Evolutionary conservation across 2,329 filamentous ascomycete species (phyloP).

Genomic region (Lachnellula subtilissima): DNA sequence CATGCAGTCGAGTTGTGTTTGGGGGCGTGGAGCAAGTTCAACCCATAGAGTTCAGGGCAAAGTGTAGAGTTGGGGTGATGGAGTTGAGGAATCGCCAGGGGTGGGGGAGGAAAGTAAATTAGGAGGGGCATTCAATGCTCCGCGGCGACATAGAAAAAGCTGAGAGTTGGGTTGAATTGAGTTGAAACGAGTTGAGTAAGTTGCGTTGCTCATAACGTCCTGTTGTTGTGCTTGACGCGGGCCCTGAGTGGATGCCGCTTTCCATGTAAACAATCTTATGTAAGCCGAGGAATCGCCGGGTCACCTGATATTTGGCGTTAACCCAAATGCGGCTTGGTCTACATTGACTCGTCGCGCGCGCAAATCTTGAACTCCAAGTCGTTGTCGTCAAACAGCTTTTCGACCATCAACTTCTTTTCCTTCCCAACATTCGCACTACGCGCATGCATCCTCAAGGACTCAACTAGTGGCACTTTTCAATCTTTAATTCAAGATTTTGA

Average conservation of each 20-base stretch:
- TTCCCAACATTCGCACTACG: constrained; percentile 1
- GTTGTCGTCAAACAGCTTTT: background rate
- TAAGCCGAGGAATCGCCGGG: background rate
- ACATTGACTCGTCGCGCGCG: background rate
- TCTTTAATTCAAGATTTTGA: constrained; percentile 10
- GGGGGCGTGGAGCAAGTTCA: background rate
- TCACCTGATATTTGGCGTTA: background rate
- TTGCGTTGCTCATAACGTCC: background rate
- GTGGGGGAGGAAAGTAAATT: background rate
- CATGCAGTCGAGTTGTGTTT: background rate
- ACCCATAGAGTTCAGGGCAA: background rate
- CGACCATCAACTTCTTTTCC: background rate
- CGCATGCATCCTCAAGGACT: background rate
- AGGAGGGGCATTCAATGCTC: background rate
- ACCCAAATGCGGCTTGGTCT: too few relatives aligned
- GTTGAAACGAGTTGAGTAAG: background rate
- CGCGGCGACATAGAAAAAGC: background rate
- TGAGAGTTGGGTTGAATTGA: background rate
- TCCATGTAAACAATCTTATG: constrained; percentile 3
- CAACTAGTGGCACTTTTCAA: background rate
- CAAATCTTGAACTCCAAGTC: background rate
- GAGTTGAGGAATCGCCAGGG: background rate
- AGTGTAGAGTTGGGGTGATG: background rate
- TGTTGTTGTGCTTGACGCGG: background rate
- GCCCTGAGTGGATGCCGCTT: constrained; percentile 1